A percentile compares a stretch with the other conserved stretches of the same genome.
phyloP scores from a whole-genome alignment of 139 green algal genomes.

The Volvox africanus region DNA sequence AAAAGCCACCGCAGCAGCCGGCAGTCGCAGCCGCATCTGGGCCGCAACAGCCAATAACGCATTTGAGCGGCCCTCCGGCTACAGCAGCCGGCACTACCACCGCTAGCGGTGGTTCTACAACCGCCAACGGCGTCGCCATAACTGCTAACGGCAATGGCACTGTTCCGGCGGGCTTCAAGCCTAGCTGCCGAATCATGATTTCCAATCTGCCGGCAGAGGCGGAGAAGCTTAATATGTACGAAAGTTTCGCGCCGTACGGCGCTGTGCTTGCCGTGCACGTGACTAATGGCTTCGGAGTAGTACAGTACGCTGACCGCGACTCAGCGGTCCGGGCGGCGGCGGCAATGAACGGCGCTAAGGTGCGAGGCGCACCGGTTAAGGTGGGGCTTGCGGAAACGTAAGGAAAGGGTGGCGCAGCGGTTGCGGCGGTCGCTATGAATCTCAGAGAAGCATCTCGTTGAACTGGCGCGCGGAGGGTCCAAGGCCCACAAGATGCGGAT shows the following conservation, averaged over 20 bases:
- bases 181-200: slow-evolving; percentile 1
- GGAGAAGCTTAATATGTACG: slow-evolving; percentile 34
- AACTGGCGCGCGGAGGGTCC: no score
- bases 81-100: background rate
- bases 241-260: slow-evolving; percentile 13
- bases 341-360: background rate
- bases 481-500: no score
- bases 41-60: background rate
- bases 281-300: background rate
- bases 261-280: background rate
- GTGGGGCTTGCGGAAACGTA: slow-evolving; percentile 5
- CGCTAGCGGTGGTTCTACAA: background rate
- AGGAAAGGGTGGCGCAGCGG: background rate
- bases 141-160: background rate
- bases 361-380: background rate
- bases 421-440: no score
- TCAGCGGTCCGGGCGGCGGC: background rate
- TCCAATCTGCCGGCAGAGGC: background rate
- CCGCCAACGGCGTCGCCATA: background rate
- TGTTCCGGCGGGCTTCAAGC: background rate
- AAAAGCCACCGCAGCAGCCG: background rate
- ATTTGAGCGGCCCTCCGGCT: background rate
- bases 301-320: slow-evolving; percentile 9
- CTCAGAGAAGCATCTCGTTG: no score
- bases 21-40: background rate